Evolutionary conservation across 108 stramenopile species (phyloP).

Genomic region (Pseudonitzschia delicatissima): DNA sequence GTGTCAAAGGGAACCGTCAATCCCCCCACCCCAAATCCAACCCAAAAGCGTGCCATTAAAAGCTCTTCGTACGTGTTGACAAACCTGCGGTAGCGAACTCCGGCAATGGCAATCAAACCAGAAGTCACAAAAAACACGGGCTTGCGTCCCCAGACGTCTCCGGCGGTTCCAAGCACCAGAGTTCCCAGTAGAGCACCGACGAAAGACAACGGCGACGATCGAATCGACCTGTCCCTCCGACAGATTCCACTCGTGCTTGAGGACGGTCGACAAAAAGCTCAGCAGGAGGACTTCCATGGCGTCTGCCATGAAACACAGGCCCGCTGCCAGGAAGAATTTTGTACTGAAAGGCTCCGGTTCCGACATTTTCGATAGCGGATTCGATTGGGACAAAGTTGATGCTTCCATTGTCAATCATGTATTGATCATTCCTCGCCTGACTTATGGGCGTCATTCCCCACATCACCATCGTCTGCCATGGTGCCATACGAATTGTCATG

Average conservation of each 20-base stretch:
- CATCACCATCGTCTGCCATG: too few species aligned
- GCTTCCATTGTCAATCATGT: too few species aligned
- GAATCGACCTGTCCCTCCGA: slow-evolving; percentile 43
- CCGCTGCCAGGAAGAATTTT: slow-evolving; percentile 61
- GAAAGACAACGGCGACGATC: slow-evolving; percentile 63
- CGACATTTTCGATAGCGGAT: slow-evolving; percentile 58
- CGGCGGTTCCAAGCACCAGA: slow-evolving; percentile 55
- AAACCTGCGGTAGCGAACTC: slow-evolving; percentile 56
- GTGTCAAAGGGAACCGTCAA: slow-evolving; percentile 79
- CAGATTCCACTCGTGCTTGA: slow-evolving; percentile 65
- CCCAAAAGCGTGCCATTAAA: slow-evolving; percentile 49
- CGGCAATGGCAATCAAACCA: slow-evolving; percentile 59
- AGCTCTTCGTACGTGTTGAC: slow-evolving; percentile 37
- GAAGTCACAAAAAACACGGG: slow-evolving; percentile 57
- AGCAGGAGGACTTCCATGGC: slow-evolving; percentile 73
- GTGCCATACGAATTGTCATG: too few species aligned
- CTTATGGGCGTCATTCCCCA: too few species aligned
- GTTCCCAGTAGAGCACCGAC: slow-evolving; percentile 63
- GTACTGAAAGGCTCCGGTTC: slow-evolving; percentile 64
- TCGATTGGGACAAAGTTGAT: slow-evolving; percentile 46
- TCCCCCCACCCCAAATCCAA: slow-evolving; percentile 83
- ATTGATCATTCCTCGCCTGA: too few species aligned
- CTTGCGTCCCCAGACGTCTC: slow-evolving; percentile 62
- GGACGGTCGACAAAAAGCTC: slow-evolving; percentile 52
- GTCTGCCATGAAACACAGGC: slow-evolving; percentile 74